A percentile compares a stretch with the other conserved stretches of the same genome.
These are phyloP conservation scores for Aspergillus viridinutans DNA, from an alignment of 2,329 filamentous ascomycete genomes.

Conservation along the genomic window DNA sequence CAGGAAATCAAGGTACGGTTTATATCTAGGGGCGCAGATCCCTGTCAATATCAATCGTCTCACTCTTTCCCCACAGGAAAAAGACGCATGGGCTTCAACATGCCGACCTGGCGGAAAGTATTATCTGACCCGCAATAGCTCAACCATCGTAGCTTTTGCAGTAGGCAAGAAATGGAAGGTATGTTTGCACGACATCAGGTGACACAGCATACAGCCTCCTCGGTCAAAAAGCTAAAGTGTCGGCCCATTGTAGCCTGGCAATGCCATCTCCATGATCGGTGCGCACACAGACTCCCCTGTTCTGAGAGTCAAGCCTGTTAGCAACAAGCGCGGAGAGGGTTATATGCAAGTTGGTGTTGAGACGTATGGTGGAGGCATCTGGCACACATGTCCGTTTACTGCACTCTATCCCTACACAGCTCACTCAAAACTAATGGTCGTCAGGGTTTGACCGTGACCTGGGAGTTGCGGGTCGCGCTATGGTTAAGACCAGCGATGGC, in stretches of 20 bases:
- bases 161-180: conserved; percentile 83
- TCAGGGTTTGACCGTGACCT: conserved; percentile 88
- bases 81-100: conserved; percentile 77
- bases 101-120: conserved; percentile 88
- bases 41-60: background rate
- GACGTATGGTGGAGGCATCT: conserved; percentile 93
- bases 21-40: background rate
- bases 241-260: conserved; percentile 58
- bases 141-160: conserved; percentile 87
- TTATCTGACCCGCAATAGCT: conserved; percentile 89
- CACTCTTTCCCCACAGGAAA: conserved; percentile 55
- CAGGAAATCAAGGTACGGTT: conserved; percentile 64
- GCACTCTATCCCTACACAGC: background rate
- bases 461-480: conserved; percentile 79
- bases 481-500: conserved; percentile 70
- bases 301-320: conserved; percentile 88
- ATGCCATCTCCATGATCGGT: conserved; percentile 86
- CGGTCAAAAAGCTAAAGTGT: background rate
- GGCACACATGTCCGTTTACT: conserved; percentile 69
- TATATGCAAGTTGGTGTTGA: conserved; percentile 95
- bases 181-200: conserved; percentile 5
- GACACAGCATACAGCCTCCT: background rate
- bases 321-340: conserved; percentile 78
- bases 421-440: conserved; percentile 8
- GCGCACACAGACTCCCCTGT: conserved; percentile 95